Evolutionary conservation across 345 rosid genomes (phyloP), one percentile per base, ranked within the genome.

Genomic region (Anastatica hierochuntica): DNA sequence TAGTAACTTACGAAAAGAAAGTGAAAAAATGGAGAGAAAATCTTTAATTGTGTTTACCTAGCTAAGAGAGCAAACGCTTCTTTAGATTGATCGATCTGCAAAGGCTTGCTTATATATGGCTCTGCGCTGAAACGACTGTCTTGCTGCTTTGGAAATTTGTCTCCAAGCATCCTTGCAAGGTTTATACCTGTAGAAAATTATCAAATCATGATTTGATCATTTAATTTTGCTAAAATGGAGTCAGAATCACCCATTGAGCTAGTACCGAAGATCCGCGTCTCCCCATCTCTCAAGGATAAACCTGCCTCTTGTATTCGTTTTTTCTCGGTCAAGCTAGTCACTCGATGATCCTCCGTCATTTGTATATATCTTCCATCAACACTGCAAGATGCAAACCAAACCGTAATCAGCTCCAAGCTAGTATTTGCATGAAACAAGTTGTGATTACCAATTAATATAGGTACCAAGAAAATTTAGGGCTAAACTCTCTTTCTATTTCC

Each of bases 151-250:
- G 82, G 68, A 73, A 81, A 94, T 52, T 94, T 94, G 76, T 85
- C 99, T 57, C 99, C 99, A 49, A 94, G 97, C 95, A 88, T 82
- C 56, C 95, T 79, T 38, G 94, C 84, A 50, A 94, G 95, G 70
- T 83, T 88, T 74, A 94, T 58, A 36, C 99, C 99, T 94, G 73
- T 6, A 41, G 7, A 49, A 43, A 14, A 16, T 15, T 10, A 58
- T 43, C 45, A 56, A n/a, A 7, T 24, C 33, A 13, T 7, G 31
- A 20, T 53, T 51, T 37, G 11, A 27, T 29, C 7, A 23, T 34
- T 47, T 56, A 42, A 5, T 21, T 35, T n/a, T n/a, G n/a, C n/a
- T 13, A 33, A 2, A 31, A 10, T 17, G 18, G 43, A 37, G 54
- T 30, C 30, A 18, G 39, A 47, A 62, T 20, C 37, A 43, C 29